A percentile compares a stretch with the other conserved stretches of the same genome.
phyloP scores from a whole-genome alignment of 495 filamentous ascomycete species.

The Xeromyces bisporus region DNA sequence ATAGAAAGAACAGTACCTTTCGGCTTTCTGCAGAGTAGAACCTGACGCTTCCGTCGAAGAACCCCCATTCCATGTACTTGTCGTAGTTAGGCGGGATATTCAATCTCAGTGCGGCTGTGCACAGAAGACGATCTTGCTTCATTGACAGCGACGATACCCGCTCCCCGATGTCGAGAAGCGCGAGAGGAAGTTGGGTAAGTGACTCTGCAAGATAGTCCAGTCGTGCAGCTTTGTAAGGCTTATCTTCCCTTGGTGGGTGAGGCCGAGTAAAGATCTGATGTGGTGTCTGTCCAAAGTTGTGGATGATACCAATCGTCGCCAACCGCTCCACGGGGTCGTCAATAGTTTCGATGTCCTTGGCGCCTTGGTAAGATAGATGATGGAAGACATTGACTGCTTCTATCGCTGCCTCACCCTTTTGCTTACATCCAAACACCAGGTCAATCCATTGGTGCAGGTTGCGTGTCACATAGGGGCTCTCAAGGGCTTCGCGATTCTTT shows the following conservation, averaged over 20 bases:
- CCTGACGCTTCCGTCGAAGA: slow-evolving; percentile 77
- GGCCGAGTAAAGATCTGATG: slow-evolving; percentile 77
- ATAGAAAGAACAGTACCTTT: slow-evolving; percentile 27
- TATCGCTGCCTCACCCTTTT: slow-evolving; percentile 81
- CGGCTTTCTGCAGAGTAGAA: slow-evolving; percentile 71
- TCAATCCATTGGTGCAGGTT: slow-evolving; percentile 93
- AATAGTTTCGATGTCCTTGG: slow-evolving; percentile 82
- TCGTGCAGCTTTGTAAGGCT: slow-evolving; percentile 38
- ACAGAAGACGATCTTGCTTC: slow-evolving; percentile 72
- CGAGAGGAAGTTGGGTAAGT: slow-evolving; percentile 64
- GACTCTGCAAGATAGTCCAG: slow-evolving; percentile 65
- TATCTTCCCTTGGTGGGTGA: slow-evolving; percentile 57
- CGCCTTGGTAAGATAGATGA: slow-evolving; percentile 83
- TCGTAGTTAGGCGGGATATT: slow-evolving; percentile 80
- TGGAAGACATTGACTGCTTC: slow-evolving; percentile 93
- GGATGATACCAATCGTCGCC: slow-evolving; percentile 85
- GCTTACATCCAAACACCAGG: slow-evolving; percentile 86
- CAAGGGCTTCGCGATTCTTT: slow-evolving; percentile 84
- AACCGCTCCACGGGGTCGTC: slow-evolving; percentile 68
- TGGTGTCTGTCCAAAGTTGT: slow-evolving; percentile 96
- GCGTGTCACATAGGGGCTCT: slow-evolving; percentile 84
- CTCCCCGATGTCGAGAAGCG: slow-evolving; percentile 67
- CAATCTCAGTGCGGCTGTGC: slow-evolving; percentile 62
- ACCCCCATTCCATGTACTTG: slow-evolving; percentile 92
- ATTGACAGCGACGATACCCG: slow-evolving; percentile 65